These are phyloP conservation scores for Smittium mucronatum DNA, from an alignment of 371 early-diverging fungal species.

Conservation along the genomic window DNA sequence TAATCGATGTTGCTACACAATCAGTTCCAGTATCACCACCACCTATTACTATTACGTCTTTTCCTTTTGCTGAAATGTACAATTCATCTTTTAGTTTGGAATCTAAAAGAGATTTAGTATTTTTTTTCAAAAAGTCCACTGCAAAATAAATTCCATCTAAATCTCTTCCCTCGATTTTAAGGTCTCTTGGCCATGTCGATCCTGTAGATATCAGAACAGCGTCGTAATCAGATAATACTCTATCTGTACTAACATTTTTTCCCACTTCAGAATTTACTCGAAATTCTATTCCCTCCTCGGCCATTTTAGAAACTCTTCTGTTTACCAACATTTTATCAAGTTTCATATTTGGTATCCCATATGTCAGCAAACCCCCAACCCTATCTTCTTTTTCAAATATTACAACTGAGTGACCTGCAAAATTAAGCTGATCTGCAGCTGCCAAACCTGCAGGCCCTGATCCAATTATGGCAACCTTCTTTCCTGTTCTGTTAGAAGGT, in stretches of 20 bases:
- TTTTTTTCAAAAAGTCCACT: conserved; percentile 88
- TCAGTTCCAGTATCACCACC: conserved; percentile 97
- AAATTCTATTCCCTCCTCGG: conserved; percentile 81
- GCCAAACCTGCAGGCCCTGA: conserved; percentile 93
- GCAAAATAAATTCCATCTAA: conserved; percentile 90
- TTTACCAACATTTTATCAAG: conserved; percentile 88
- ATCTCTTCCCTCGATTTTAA: conserved; percentile 74
- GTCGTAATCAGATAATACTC: conserved; percentile 54
- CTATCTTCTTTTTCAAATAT: conserved; percentile 94
- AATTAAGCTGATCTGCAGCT: conserved; percentile 93
- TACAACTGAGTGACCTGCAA: conserved; percentile 83
- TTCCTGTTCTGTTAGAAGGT: conserved; percentile 66
- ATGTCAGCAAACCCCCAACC: conserved; percentile 89
- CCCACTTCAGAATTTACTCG: conserved; percentile 77
- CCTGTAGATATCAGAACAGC: conserved; percentile 83
- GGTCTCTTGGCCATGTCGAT: conserved; percentile 92
- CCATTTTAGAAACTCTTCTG: conserved; percentile 82
- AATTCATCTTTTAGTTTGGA: conserved; percentile 17
- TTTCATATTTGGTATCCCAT: conserved; percentile 99
- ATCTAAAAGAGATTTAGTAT: conserved; percentile 75
- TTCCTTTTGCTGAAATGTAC: conserved; percentile 66
- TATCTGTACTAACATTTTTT: conserved; percentile 52
- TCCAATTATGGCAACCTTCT: conserved; percentile 77
- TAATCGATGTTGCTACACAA: conserved; percentile 85
- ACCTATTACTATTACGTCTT: conserved; percentile 92